Evolutionary conservation across 2,329 filamentous ascomycete genomes (phyloP), one percentile per base, ranked within the genome.

Genomic region (Davidsoniella neocaledoniae): DNA sequence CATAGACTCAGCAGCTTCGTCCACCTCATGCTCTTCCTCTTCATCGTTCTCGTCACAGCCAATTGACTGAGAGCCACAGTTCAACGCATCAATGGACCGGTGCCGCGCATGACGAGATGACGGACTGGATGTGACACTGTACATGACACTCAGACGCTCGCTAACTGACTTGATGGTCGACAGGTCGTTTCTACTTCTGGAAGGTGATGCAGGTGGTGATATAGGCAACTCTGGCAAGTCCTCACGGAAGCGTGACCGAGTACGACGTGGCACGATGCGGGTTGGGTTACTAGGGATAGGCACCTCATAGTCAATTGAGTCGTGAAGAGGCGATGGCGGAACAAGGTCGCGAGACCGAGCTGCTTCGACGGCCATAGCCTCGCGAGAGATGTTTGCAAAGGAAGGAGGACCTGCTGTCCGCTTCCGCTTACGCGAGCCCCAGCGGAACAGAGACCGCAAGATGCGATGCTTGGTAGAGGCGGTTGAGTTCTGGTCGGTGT

Each of bases 241-340:
- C 66, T 96, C 90, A 45, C 84, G 77, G 67, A 96, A 96, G 50
- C 86, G 88, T 37, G 88, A 95, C 64, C 85, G 81, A 3, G 86
- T 91, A 50, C 88, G 78, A 58, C 83, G 82, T 5, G 86, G 82
- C 5, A 80, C 61, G 6, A 48, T 64, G 66, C 10, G 66, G 61
- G 55, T 65, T 68, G 8, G 57, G 52, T 52, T 63, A 65, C 40
- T 58, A 58, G 40, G 49, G 5, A 44, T 51, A 12, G 61, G 54
- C 26, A 63, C 41, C 46, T 63, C 62, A 41, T 60, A 53, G 16
- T 53, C 51, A 5, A 42, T 46, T 5, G 46, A 46, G 21, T 53
- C 46, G 19, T 44, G 57, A 42, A 55, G 53, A 6, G 54, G 46
- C 12, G 49, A 41, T 41, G 45, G 37, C 39, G 46, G 37, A 48